Evolutionary conservation across 2,329 filamentous ascomycete species (phyloP), one percentile per base, ranked within the genome.

Genomic region (Samsoniella hepiali): DNA sequence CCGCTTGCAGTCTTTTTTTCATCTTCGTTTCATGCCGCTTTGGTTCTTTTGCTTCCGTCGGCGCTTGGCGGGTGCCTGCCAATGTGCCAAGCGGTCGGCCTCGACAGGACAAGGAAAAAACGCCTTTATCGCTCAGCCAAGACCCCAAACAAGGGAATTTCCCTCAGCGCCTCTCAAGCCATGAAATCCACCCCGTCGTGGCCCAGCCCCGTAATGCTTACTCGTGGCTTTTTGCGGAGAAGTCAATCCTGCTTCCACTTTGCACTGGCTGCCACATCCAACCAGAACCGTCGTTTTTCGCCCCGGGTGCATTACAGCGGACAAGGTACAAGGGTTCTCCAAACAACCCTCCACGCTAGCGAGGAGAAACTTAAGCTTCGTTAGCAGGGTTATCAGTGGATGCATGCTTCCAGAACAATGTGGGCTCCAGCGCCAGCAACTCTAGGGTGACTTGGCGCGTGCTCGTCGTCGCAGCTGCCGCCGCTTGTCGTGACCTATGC

Each of bases 141-240:
- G 42, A 22, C 42, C 15, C 42, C 42, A 22, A 22, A 31, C 38
- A 13, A 13, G 13, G 11, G 38, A 40, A 15, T 40, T 13, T 40
- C 38, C 38, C 38, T 38, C 34, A 38, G 9, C 22, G 22, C 7
- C 34, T 40, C 38, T 45, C 54, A 42, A 63, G 66, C 53, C 62
- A 63, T 67, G 50, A 58, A 65, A 64, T 64, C 66, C 59, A 68
- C 63, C 58, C 60, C 61, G 40, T 45, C 58, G 58, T 49, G 63
- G 65, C 51, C 22, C 65, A 58, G 32, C 64, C 47, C 47, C 29
- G 47, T 50, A 32, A 22, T 5, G 47, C 47, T 50, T 50, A 50
- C 47, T 50, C 47, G 47, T 49, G n/a, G 45, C 8, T 47, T 49
- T 31, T 22, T 11, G 10, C 47, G 47, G 47, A 50, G 47, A 50